Conservation (phyloP, 306 rosid genomes). For the Spatholobus suberectus region DNA sequence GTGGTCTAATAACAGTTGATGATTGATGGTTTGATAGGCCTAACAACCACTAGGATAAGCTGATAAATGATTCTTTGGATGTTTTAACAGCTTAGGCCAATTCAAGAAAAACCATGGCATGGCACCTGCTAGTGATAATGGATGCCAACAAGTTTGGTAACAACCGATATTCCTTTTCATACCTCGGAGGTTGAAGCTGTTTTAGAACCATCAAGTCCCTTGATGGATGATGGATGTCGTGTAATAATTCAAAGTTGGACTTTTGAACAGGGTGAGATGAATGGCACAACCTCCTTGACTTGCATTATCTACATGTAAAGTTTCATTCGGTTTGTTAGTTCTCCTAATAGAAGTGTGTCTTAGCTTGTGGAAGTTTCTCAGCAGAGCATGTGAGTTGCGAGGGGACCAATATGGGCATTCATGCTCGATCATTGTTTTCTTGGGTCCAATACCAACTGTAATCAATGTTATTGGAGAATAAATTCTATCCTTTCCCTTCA, state of each 20-base stretch:
- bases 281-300: constrained; percentile 25
- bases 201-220: constrained; percentile 15
- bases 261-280: background rate
- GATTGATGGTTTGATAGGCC: background rate
- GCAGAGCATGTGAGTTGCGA: constrained; percentile 55
- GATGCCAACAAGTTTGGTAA: constrained; percentile 26
- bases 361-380: constrained; percentile 36
- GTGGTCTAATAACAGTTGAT: background rate
- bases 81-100: background rate
- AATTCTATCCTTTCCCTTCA: constrained; percentile 36
- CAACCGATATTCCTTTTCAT: background rate
- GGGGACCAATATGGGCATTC: constrained; percentile 64
- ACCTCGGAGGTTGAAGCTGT: constrained; percentile 1
- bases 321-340: constrained; percentile 1
- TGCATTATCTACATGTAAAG: constrained; percentile 28
- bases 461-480: constrained; percentile 52
- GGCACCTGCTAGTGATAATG: background rate
- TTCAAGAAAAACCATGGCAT: background rate
- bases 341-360: constrained; percentile 33
- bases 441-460: constrained; percentile 49
- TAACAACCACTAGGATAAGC: background rate
- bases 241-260: constrained; percentile 29
- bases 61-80: background rate
- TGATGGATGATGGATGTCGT: constrained; percentile 8
- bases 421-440: constrained; percentile 45